Conservation (phyloP, 192 early-diverging fungal genomes). For the Chytriomyces sp. region DNA sequence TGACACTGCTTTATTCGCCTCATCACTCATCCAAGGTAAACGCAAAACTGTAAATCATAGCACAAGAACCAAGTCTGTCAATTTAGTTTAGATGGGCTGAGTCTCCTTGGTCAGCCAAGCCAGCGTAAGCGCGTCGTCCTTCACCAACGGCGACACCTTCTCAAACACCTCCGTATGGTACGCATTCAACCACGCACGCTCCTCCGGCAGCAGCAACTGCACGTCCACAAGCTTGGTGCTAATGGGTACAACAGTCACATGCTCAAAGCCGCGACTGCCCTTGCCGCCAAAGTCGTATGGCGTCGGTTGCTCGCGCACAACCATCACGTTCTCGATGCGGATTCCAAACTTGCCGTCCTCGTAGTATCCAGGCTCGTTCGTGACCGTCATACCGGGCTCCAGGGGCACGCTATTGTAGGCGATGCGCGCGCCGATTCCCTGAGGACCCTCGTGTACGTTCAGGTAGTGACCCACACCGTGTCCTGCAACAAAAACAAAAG, state of each 20-base stretch:
- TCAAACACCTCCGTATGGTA: conserved; percentile 78
- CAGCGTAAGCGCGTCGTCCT: conserved; percentile 63
- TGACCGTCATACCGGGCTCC: conserved; percentile 90
- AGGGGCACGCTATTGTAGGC: conserved; percentile 75
- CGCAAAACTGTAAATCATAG: not conserved
- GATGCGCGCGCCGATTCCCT: conserved; percentile 84
- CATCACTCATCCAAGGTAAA: conserved; percentile 14
- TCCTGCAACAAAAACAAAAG: too few relatives aligned
- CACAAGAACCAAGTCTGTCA: too few relatives aligned
- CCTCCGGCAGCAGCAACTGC: conserved; percentile 68
- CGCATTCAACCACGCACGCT: conserved; percentile 83
- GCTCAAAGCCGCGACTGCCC: conserved; percentile 88
- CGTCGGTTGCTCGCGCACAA: conserved; percentile 75
- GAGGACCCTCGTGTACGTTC: conserved; percentile 93
- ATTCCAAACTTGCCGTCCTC: conserved; percentile 96
- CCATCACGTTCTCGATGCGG: conserved; percentile 92
- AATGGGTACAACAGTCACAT: conserved; percentile 84
- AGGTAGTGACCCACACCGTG: conserved; percentile 96
- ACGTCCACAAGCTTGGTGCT: conserved; percentile 80
- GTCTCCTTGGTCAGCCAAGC: conserved; percentile 89
- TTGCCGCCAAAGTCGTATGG: conserved; percentile 82
- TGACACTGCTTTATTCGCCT: too few relatives aligned
- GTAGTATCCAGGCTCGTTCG: conserved; percentile 98
- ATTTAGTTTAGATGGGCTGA: conserved; percentile 62
- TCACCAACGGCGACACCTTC: conserved; percentile 79